Conservation (phyloP, 129 eudicot genomes). For the Ambrosia artemisiifolia region DNA sequence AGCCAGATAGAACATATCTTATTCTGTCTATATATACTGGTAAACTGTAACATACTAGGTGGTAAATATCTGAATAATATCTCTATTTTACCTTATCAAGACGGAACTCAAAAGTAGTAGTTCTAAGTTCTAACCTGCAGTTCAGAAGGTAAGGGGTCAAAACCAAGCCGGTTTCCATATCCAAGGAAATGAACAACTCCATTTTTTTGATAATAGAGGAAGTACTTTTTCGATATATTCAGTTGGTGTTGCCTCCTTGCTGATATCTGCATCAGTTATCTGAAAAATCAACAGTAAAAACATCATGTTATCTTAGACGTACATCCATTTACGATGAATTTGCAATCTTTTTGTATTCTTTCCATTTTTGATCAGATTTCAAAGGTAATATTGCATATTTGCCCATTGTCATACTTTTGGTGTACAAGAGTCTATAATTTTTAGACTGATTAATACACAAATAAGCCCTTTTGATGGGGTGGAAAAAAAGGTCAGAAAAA, state of each 20-base stretch:
- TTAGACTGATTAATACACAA: too few relatives aligned
- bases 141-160: slow-evolving; percentile 71
- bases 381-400: too few relatives aligned
- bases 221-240: slow-evolving; percentile 56
- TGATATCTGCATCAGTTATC: slow-evolving; percentile 86
- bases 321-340: too few relatives aligned
- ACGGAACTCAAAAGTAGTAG: neutral
- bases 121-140: slow-evolving; percentile 57
- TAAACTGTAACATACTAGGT: too few relatives aligned
- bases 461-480: too few relatives aligned
- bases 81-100: too few relatives aligned
- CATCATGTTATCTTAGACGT: neutral
- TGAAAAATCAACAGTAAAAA: slow-evolving; percentile 13
- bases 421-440: too few relatives aligned
- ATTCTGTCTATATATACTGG: too few relatives aligned
- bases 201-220: slow-evolving; percentile 55
- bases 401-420: too few relatives aligned
- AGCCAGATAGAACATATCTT: too few relatives aligned
- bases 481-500: neutral
- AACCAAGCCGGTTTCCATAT: slow-evolving; percentile 88
- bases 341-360: neutral
- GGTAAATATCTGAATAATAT: too few relatives aligned
- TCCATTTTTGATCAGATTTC: neutral
- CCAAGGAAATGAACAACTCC: slow-evolving; percentile 86
- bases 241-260: slow-evolving; percentile 67